Percentiles rank a stretch among this genome's conserved stretches.
Evolutionary conservation across 441 rosid species (phyloP).

Genomic region (Francoa sonchifolia): DNA sequence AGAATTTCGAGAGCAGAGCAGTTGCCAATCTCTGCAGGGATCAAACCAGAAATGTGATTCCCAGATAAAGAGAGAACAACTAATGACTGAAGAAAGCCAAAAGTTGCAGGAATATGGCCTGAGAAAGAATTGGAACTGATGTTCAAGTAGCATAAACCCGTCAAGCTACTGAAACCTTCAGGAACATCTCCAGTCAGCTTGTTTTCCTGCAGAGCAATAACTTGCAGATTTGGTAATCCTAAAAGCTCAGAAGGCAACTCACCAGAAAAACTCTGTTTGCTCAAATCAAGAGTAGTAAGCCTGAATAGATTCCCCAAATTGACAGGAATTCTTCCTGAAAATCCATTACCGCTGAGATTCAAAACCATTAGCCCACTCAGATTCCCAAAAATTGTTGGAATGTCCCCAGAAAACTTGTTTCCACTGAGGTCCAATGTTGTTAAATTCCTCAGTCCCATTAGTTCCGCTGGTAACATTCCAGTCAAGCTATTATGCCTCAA

Average conservation of each 20-base stretch:
- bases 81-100: constrained; percentile 59
- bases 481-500: constrained; percentile 43
- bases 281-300: constrained; percentile 63
- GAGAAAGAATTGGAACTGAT: constrained; percentile 59
- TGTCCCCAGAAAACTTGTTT: constrained; percentile 50
- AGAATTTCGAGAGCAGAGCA: constrained; percentile 77
- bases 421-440: constrained; percentile 60
- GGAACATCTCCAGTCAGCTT: constrained; percentile 56
- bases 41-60: constrained; percentile 53
- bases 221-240: constrained; percentile 78
- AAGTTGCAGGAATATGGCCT: constrained; percentile 61
- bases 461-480: constrained; percentile 58
- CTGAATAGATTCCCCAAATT: constrained; percentile 56
- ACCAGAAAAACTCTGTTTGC: constrained; percentile 76
- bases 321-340: constrained; percentile 58
- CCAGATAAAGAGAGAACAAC: constrained; percentile 57
- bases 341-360: constrained; percentile 60
- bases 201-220: constrained; percentile 78
- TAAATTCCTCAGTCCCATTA: constrained; percentile 43
- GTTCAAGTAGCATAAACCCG: constrained; percentile 52
- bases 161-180: constrained; percentile 88
- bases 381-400: constrained; percentile 57
- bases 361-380: constrained; percentile 39
- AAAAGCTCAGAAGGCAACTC: constrained; percentile 61
- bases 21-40: constrained; percentile 74